A percentile compares a stretch with the other conserved stretches of the same genome.
phyloP scores from a whole-genome alignment of 2,329 filamentous ascomycete species.

The Cladosporium sp. region DNA sequence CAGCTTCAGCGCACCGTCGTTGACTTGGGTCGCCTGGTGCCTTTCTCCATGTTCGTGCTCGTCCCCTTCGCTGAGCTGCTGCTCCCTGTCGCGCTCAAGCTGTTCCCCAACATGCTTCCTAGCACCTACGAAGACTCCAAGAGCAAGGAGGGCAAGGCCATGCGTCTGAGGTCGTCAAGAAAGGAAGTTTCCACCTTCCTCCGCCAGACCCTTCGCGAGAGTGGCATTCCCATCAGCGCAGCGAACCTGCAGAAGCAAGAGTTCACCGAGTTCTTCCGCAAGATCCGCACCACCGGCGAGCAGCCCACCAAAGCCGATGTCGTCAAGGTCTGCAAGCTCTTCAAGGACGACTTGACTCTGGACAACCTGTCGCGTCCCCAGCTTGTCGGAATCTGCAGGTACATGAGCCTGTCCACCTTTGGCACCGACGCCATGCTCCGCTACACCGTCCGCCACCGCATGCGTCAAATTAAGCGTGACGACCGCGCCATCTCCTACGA shows the following conservation, averaged over 20 bases:
- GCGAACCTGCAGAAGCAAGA: slow-evolving; percentile 86
- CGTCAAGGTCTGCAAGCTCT: slow-evolving; percentile 98
- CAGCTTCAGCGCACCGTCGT: slow-evolving; percentile 90
- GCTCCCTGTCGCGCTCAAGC: slow-evolving; percentile 80
- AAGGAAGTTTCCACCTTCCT: slow-evolving; percentile 93
- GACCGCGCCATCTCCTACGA: slow-evolving; percentile 92
- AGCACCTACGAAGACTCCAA: slow-evolving; percentile 94
- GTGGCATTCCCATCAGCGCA: slow-evolving; percentile 79
- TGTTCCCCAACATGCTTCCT: slow-evolving; percentile 95
- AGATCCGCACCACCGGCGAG: slow-evolving; percentile 85
- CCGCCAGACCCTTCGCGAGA: slow-evolving; percentile 81
- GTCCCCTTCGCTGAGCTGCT: slow-evolving; percentile 93
- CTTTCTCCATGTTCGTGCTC: slow-evolving; percentile 94
- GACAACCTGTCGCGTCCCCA: slow-evolving; percentile 96
- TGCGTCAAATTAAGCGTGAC: slow-evolving; percentile 98
- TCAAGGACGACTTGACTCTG: slow-evolving; percentile 93
- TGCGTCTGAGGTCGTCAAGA: slow-evolving; percentile 71
- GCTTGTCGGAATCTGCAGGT: slow-evolving; percentile 93
- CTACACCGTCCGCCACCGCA: slow-evolving; percentile 93
- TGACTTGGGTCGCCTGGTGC: slow-evolving; percentile 84
- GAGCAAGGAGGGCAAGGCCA: slow-evolving; percentile 82
- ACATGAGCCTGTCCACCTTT: slow-evolving; percentile 96
- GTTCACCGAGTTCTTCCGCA: slow-evolving; percentile 95
- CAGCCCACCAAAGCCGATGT: slow-evolving; percentile 82
- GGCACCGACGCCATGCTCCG: slow-evolving; percentile 97